phyloP scores from a whole-genome alignment of 1,284 basidiomycete genomes.

The Ceratobasidium sp. region DNA sequence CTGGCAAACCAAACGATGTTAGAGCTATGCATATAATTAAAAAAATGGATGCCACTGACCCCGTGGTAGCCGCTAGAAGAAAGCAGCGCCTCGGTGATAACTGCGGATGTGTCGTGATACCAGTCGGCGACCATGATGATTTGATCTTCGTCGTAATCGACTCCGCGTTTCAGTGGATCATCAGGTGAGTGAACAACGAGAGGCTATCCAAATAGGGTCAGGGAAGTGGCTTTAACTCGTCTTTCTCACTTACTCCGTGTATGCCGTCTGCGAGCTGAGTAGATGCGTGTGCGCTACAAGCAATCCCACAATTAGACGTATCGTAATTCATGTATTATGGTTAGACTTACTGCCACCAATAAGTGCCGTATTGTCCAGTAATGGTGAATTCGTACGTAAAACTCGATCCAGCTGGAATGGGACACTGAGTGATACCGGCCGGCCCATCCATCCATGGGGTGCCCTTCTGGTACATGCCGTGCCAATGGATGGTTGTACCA shows the following conservation, averaged over 20 bases:
- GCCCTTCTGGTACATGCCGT: slow-evolving; percentile 51
- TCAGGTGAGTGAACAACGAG: too few species aligned
- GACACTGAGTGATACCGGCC: slow-evolving; percentile 59
- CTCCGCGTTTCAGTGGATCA: slow-evolving; percentile 46
- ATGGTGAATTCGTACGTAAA: slow-evolving; percentile 58
- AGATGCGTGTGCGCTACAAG: slow-evolving; percentile 31
- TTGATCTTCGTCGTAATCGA: slow-evolving; percentile 51
- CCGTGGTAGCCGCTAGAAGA: slow-evolving; percentile 50
- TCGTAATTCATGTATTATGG: neutral
- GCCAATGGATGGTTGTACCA: too few species aligned
- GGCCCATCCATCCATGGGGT: slow-evolving; percentile 58
- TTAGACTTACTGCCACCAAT: too few species aligned
- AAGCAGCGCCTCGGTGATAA: slow-evolving; percentile 47
- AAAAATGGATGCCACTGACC: slow-evolving; percentile 42
- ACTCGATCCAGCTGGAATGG: slow-evolving; percentile 56
- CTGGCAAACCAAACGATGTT: neutral
- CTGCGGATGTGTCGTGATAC: slow-evolving; percentile 50
- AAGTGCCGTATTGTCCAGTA: slow-evolving; percentile 48
- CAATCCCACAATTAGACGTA: neutral
- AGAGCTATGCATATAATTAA: neutral
- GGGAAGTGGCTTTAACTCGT: slow-evolving; percentile 29
- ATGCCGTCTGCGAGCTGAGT: slow-evolving; percentile 14
- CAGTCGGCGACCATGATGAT: slow-evolving; percentile 52
- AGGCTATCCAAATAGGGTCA: slow-evolving; percentile 46
- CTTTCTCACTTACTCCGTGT: slow-evolving; percentile 46